Conservation (phyloP, 495 filamentous ascomycete genomes). For the Aspergillus asperescens region DNA sequence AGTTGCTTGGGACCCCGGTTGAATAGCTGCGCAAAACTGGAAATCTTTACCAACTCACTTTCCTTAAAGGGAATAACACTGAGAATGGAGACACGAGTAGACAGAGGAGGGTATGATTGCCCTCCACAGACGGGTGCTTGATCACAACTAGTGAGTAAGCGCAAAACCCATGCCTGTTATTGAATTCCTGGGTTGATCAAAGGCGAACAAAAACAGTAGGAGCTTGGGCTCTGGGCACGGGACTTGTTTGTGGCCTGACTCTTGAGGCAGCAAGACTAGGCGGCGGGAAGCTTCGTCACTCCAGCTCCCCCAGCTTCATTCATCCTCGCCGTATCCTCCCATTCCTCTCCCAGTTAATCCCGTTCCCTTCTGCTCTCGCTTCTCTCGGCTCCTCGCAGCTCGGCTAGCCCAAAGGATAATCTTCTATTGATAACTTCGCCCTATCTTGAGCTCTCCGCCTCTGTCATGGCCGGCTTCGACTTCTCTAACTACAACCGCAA, state of each 20-base stretch:
- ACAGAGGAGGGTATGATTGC: neutral
- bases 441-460: slow-evolving; percentile 18
- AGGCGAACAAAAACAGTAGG: slow-evolving; percentile 32
- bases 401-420: no score
- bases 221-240: slow-evolving; percentile 13
- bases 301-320: slow-evolving; percentile 20
- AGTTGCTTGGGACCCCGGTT: slow-evolving; percentile 38
- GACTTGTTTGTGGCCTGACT: slow-evolving; percentile 25
- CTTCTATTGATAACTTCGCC: neutral
- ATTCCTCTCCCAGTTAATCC: slow-evolving; percentile 15
- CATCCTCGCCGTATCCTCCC: slow-evolving; percentile 24
- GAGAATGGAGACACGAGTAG: slow-evolving; percentile 7
- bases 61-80: slow-evolving; percentile 14
- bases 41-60: slow-evolving; percentile 34
- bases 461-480: slow-evolving; percentile 94
- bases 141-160: slow-evolving; percentile 1
- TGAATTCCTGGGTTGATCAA: slow-evolving; percentile 2
- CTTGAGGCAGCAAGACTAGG: slow-evolving; percentile 31
- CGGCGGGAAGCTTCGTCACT: slow-evolving; percentile 45
- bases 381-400: neutral
- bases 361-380: slow-evolving; percentile 1
- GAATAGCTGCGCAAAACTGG: slow-evolving; percentile 34
- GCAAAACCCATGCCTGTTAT: slow-evolving; percentile 2
- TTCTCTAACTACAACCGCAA: slow-evolving; percentile 99
- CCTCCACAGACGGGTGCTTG: slow-evolving; percentile 1